Evolutionary conservation across 139 green algal species (phyloP).

Genomic region (Picochlorum sp.): DNA sequence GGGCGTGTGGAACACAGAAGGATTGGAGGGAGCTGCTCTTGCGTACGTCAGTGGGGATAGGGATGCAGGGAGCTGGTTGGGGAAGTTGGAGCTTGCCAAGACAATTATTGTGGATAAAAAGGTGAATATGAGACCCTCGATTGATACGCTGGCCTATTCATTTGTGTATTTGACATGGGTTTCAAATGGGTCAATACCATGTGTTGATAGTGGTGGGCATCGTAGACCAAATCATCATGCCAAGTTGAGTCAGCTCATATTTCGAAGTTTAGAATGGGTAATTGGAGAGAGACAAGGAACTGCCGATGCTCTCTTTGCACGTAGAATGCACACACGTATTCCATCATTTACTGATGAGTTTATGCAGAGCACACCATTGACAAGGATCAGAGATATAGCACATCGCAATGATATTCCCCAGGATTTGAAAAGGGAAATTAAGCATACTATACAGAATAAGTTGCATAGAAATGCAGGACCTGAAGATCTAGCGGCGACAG

Average conservation of each 20-base stretch:
- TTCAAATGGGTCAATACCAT: conserved; percentile 76
- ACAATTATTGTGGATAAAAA: conserved; percentile 65
- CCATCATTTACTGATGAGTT: conserved; percentile 87
- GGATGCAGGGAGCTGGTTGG: conserved; percentile 59
- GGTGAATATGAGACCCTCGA: conserved; percentile 28
- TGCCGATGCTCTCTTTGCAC: conserved; percentile 36
- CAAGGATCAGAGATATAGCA: conserved; percentile 95
- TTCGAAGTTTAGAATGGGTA: conserved; percentile 73
- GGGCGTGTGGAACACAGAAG: conserved; percentile 56
- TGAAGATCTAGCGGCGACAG: conserved; percentile 91
- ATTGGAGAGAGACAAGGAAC: conserved; percentile 35
- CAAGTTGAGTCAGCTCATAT: conserved; percentile 69
- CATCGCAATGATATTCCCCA: conserved; percentile 72
- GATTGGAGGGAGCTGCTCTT: conserved; percentile 41
- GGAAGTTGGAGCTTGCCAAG: conserved; percentile 69
- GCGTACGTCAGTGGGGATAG: conserved; percentile 65
- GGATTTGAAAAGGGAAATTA: conserved; percentile 93
- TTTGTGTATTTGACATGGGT: conserved; percentile 79
- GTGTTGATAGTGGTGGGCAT: conserved; percentile 87
- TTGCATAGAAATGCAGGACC: conserved; percentile 93
- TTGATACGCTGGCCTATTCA: conserved; percentile 38
- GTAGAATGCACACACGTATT: conserved; percentile 67
- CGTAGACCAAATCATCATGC: conserved; percentile 89
- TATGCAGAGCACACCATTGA: conserved; percentile 76
- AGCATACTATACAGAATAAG: conserved; percentile 99